Conservation (phyloP, 179 eudicot genomes). For the Amaranthus tricolor region DNA sequence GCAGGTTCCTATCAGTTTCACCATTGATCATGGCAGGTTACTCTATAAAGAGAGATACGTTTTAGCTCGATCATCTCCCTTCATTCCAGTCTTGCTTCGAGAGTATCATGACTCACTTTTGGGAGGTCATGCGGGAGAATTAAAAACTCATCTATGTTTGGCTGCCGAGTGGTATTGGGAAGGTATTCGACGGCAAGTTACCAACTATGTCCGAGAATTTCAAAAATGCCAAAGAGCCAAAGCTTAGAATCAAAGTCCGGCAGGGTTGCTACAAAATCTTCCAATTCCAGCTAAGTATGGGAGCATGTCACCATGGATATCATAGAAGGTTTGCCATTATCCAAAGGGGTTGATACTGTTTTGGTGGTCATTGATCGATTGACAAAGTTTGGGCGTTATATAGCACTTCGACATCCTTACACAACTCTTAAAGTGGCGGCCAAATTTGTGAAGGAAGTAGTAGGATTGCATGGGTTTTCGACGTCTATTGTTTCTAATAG, state of each 20-base stretch:
- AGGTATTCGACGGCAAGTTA: not conserved
- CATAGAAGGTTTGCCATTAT: constrained; percentile 2
- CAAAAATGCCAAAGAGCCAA: not conserved
- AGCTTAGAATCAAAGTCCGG: no score
- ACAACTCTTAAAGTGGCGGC: not conserved
- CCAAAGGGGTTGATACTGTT: not conserved
- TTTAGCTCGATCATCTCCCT: not conserved
- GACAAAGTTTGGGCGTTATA: not conserved
- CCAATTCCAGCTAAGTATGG: not conserved
- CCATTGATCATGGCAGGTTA: no score
- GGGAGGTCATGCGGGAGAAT: no score
- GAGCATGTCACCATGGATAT: constrained; percentile 2
- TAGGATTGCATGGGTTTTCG: not conserved
- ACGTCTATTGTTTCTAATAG: no score
- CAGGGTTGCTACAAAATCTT: constrained; percentile 3
- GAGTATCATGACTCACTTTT: no score
- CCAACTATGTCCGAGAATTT: not conserved
- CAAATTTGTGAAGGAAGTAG: not conserved
- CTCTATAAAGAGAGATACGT: not conserved
- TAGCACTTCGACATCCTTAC: not conserved
- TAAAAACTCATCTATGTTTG: not conserved
- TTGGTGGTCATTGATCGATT: constrained; percentile 1
- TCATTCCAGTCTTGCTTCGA: not conserved
- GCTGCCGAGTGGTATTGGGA: not conserved
- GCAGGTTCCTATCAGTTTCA: no score